Evolutionary conservation across 768 basidiomycete species (phyloP).

Genomic region (Zangia roseola): DNA sequence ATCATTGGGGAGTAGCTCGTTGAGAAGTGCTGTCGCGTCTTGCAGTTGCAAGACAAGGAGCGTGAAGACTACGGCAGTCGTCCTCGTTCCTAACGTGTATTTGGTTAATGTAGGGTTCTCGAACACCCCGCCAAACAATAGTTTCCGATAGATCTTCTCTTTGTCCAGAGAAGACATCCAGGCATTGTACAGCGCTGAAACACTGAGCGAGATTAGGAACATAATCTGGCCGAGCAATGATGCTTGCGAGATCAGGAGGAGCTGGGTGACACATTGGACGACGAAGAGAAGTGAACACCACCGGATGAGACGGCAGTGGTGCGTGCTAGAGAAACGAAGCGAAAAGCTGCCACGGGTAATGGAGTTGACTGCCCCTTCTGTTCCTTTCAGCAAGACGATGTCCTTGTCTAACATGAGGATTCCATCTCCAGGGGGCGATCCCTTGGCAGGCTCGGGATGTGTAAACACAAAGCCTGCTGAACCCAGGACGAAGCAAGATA

Average conservation of each 20-base stretch:
- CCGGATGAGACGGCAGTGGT: constrained; percentile 14
- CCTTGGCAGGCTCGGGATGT: constrained; percentile 23
- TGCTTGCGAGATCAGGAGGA: constrained; percentile 30
- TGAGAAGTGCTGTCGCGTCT: constrained; percentile 6
- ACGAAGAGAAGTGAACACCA: constrained; percentile 22
- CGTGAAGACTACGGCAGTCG: constrained; percentile 14
- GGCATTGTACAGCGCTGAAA: constrained; percentile 26
- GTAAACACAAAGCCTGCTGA: constrained; percentile 22
- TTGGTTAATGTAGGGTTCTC: constrained; percentile 12
- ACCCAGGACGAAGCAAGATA: constrained; percentile 25
- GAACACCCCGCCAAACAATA: constrained; percentile 12
- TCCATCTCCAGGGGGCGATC: constrained; percentile 29
- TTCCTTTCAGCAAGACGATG: constrained; percentile 26
- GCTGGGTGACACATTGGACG: constrained; percentile 26
- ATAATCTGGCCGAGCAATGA: constrained; percentile 29
- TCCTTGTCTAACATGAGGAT: constrained; percentile 18
- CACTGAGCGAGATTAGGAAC: constrained; percentile 26
- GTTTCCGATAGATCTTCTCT: constrained; percentile 12
- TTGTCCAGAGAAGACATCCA: constrained; percentile 33
- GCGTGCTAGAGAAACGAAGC: constrained; percentile 18
- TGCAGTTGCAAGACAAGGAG: constrained; percentile 9
- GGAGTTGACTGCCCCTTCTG: constrained; percentile 28
- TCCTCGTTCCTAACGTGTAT: constrained; percentile 17
- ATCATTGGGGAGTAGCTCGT: constrained; percentile 20
- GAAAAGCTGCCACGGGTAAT: constrained; percentile 22